Evolutionary conservation across 805 yeast genomes (phyloP), one percentile per base, ranked within the genome.

Genomic region (Diddensiella caesifluorescens): DNA sequence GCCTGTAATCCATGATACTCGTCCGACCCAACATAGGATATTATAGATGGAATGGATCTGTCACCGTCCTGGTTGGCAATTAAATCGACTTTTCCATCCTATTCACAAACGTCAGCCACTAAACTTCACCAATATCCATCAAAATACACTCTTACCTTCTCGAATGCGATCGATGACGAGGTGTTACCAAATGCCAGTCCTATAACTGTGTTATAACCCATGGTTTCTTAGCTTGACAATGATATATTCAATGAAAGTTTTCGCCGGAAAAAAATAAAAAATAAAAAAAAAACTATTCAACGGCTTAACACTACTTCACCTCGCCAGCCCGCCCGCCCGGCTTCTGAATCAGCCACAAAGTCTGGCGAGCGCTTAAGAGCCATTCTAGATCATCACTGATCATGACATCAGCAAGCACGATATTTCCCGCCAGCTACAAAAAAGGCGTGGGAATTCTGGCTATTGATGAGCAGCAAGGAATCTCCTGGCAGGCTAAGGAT

Each of bases 1-100:
- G 97, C 98, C 71, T 92, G 97, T 46, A 87, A 83, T 47, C 98
- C 98, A 62, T 92, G 97, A 69, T 86, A 92, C 70, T 92, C 97
- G 63, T 92, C 97, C 43, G 75, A 82, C 47, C 94, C 96, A 45
- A 88, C 88, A 63, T 89, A 92, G 15, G 97, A 79, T 48, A 92
- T 74, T 46, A 84, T 83, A 22, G 97, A 83, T 48, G 97, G 95
- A 62, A 92, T 92, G 47, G 90, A 76, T 71, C 97, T 86, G 69
- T 92, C 97, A 65, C 98, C 98, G 61, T 92, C 98, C 54, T 94
- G 96, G 78, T 92, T 90, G 54, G 98, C 98, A 64, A 92, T 90
- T 53, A 92, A 95, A 61, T 92, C 97, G 50, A 87, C 92, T 63
- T 83, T 84, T 49, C 96, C 97, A 59, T 90, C 97, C 52, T 70